These are phyloP conservation scores for Dactylellina leptospora DNA, from an alignment of 2,329 filamentous ascomycete species.

Conservation along the genomic window DNA sequence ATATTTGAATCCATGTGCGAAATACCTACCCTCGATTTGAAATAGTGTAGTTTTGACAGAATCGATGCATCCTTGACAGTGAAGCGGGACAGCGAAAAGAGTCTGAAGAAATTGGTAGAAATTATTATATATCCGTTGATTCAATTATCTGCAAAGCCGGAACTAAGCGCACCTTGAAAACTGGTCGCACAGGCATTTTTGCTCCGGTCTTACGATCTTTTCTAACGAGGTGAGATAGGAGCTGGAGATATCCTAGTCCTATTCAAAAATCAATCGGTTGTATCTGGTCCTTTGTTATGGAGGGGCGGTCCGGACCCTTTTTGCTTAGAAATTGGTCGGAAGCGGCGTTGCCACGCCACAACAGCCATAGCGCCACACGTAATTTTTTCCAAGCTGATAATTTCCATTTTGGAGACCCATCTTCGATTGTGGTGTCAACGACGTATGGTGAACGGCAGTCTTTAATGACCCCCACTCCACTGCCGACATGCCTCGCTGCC, in stretches of 20 bases:
- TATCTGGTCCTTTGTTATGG: too few species aligned
- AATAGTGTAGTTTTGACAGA: slow-evolving; percentile 81
- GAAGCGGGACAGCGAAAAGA: slow-evolving; percentile 92
- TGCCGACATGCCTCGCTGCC: not conserved
- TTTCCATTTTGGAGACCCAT: too few species aligned
- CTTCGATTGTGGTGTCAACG: too few species aligned
- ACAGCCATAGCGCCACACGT: too few species aligned
- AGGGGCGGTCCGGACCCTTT: not conserved
- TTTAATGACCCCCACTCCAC: too few species aligned
- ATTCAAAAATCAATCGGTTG: too few species aligned
- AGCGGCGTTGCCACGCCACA: not conserved
- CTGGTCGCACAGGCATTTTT: slow-evolving; percentile 16
- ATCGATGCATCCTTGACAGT: slow-evolving; percentile 87
- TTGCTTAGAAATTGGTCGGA: slow-evolving; percentile 11
- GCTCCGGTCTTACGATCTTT: too few species aligned
- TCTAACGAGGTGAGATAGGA: too few species aligned
- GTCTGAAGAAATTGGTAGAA: slow-evolving; percentile 67
- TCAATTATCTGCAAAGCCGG: not conserved
- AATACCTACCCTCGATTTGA: slow-evolving; percentile 71
- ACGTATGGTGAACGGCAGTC: too few species aligned
- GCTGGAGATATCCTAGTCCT: too few species aligned
- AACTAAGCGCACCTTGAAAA: slow-evolving; percentile 24
- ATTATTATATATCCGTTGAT: not conserved
- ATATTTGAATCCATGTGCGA: not conserved
- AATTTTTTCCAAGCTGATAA: too few species aligned